Base-by-base conservation (phyloP, 129 eudicot species). In the Solidago caesia region DNA sequence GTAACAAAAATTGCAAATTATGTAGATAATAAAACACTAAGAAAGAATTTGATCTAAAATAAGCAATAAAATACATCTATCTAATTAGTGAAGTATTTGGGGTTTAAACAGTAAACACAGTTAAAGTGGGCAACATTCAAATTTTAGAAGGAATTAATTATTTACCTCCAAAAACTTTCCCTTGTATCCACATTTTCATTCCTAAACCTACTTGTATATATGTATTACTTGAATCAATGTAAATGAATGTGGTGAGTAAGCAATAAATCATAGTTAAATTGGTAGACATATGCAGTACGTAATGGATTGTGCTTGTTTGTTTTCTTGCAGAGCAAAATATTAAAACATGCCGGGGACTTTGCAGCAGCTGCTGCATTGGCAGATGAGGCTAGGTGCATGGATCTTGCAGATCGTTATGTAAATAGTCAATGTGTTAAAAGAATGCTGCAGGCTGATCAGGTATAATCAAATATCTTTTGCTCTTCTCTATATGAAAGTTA, bases 391-490 rank as follows among this genome's bases (percentile, higher is more conserved):
- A 85, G 99, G 75, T 85, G 96, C 76, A 89, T 95, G 99, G 99
- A 95, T 91, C 97, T 95, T 77, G 97, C 99, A 42, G 99, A 95
- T 80, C 99, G 99, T 67, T 95, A 91, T 62, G 84, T 91, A 68
- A 95, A 95, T 72, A 95, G 99, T 83, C 87, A 87, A 63, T 95
- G 97, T 68, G 97, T 95, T 69, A 95, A 95, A 77, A 90, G 99
- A 59, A 89, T 95, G 99, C 81, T 95, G 78, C 97, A 95, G 77
- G 99, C 99, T 61, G 99, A 95, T 83, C 96, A 95, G 96, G 97
- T 87, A 39, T 56, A 41, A 2, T 48, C 3, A 48, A 7, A 7
- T 48, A 47, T 6, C 13, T 48, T 48, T 33, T 33, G 39, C 39
- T 33, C 39, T 33, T 33, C 39, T 33, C 39, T 33, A 33, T 33